A percentile compares a stretch with the other conserved stretches of the same genome.
These are phyloP conservation scores for Serendipita sp. DNA, from an alignment of 1,284 basidiomycete species.

Conservation along the genomic window DNA sequence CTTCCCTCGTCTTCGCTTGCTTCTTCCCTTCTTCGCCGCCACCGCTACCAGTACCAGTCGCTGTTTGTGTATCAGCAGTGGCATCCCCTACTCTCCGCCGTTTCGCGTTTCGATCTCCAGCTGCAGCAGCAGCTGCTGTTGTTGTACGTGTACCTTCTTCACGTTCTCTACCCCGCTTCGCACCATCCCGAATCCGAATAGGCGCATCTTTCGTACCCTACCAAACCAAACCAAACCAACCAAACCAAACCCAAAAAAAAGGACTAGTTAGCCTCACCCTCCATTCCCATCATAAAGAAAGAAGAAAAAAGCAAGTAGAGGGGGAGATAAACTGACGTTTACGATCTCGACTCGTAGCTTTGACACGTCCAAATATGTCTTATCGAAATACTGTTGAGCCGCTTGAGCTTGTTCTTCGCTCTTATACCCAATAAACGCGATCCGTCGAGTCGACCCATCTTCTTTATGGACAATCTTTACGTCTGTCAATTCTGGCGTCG, in stretches of 20 bases:
- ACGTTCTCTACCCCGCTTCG: background rate
- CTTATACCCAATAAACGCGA: conserved; percentile 90
- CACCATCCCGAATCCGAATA: conserved; percentile 22
- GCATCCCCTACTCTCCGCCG: background rate
- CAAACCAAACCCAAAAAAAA: background rate
- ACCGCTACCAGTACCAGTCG: too few species aligned
- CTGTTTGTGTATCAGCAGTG: too few species aligned
- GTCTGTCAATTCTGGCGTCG: conserved; percentile 52
- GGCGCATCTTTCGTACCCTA: conserved; percentile 56
- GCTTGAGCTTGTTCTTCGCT: conserved; percentile 60
- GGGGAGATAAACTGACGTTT: conserved; percentile 37
- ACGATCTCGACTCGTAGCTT: conserved; percentile 67
- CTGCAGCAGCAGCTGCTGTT: too few species aligned
- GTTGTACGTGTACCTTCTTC: background rate
- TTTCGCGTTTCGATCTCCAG: background rate
- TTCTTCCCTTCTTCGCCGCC: conserved; percentile 12
- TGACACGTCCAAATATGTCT: conserved; percentile 64
- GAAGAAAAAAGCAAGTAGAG: background rate
- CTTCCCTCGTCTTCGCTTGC: conserved; percentile 18
- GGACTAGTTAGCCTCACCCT: too few species aligned
- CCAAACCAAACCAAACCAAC: conserved; percentile 8
- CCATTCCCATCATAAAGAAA: background rate
- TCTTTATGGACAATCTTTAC: conserved; percentile 66
- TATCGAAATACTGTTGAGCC: conserved; percentile 76
- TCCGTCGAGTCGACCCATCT: conserved; percentile 70